Percentiles rank a stretch among this genome's conserved stretches.
phyloP scores from a whole-genome alignment of 306 rosid genomes.

The Acacia melanoxylon region DNA sequence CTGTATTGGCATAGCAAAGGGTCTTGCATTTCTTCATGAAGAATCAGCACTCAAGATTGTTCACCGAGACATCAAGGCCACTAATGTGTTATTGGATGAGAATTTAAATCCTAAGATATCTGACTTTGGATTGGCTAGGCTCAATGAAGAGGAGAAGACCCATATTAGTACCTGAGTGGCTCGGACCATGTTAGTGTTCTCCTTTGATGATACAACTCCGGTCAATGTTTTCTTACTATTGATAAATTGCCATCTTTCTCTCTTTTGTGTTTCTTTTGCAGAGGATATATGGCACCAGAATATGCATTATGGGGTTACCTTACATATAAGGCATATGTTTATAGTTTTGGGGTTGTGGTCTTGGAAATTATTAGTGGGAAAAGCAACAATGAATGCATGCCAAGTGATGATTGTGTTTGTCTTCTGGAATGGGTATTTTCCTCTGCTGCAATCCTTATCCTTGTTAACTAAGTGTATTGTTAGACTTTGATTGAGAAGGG shows the following conservation, averaged over 20 bases:
- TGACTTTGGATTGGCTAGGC: slow-evolving; percentile 75
- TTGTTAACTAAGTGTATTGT: background rate
- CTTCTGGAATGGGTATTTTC: slow-evolving; percentile 61
- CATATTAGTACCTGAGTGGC: slow-evolving; percentile 63
- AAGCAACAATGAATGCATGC: slow-evolving; percentile 41
- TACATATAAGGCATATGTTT: slow-evolving; percentile 60
- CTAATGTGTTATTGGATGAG: slow-evolving; percentile 54
- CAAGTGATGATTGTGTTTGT: slow-evolving; percentile 53
- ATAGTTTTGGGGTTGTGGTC: slow-evolving; percentile 61
- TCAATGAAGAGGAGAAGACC: slow-evolving; percentile 57
- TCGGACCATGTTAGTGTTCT: slow-evolving; percentile 58
- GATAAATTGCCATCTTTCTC: background rate
- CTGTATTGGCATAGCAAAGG: slow-evolving; percentile 63
- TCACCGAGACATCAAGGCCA: slow-evolving; percentile 70
- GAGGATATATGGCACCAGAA: slow-evolving; percentile 81
- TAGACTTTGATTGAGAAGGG: background rate
- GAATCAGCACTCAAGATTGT: slow-evolving; percentile 64
- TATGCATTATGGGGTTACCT: slow-evolving; percentile 70
- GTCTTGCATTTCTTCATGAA: slow-evolving; percentile 65
- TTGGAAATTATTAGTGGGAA: slow-evolving; percentile 56
- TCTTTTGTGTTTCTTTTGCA: slow-evolving; percentile 29
- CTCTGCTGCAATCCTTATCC: slow-evolving; percentile 32
- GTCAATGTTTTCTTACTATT: slow-evolving; percentile 4
- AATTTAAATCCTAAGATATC: slow-evolving; percentile 66
- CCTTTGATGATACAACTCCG: slow-evolving; percentile 16